Evolutionary conservation across 345 rosid species (phyloP).

Genomic region (Rubroshorea leprosula): DNA sequence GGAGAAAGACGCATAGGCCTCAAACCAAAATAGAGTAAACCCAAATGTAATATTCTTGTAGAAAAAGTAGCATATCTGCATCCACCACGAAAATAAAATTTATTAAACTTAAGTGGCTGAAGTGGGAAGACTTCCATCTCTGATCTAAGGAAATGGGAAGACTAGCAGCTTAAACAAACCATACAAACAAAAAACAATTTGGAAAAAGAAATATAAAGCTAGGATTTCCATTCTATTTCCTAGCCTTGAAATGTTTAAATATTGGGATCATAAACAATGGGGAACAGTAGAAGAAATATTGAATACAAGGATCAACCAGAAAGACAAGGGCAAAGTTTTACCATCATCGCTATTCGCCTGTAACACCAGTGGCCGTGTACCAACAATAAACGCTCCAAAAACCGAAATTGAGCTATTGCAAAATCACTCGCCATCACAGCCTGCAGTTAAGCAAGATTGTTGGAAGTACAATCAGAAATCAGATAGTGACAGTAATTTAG

Average conservation of each 20-base stretch:
- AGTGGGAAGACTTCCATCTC: too few species aligned
- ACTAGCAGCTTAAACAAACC: too few species aligned
- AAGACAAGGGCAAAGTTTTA: conserved; percentile 22
- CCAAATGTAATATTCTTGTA: conserved; percentile 92
- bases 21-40: conserved; percentile 89
- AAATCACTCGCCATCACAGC: conserved; percentile 97
- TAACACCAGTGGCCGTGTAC: conserved; percentile 99
- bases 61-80: conserved; percentile 96
- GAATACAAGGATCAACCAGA: conserved; percentile 5
- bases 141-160: too few species aligned
- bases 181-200: background rate
- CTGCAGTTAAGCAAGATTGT: conserved; percentile 29
- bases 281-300: too few species aligned
- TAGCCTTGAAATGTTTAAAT: too few species aligned
- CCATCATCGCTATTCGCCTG: conserved; percentile 88
- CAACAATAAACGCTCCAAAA: conserved; percentile 67
- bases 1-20: conserved; percentile 86
- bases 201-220: background rate
- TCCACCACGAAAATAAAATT: conserved; percentile 5
- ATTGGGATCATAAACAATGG: too few species aligned
- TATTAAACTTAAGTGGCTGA: too few species aligned
- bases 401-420: conserved; percentile 82
- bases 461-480: conserved; percentile 10
- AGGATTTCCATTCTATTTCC: background rate
- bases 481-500: background rate